These are phyloP conservation scores for Cercospora zeae-maydis DNA, from an alignment of 2,329 filamentous ascomycete species.

Conservation along the genomic window DNA sequence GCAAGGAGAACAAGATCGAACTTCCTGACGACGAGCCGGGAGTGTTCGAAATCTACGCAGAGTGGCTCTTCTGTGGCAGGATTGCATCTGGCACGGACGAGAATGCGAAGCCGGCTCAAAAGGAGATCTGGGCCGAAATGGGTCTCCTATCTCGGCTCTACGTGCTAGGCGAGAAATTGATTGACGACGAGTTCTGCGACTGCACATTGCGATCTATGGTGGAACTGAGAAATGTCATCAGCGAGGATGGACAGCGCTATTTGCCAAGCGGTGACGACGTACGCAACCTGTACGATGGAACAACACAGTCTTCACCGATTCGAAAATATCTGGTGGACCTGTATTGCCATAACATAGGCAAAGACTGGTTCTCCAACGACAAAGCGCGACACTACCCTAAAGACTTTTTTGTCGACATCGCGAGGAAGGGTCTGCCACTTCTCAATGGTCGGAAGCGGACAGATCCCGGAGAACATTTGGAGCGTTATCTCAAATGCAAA, in stretches of 20 bases:
- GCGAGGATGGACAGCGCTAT: background rate
- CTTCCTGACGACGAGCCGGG: constrained; percentile 4
- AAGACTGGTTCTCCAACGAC: background rate
- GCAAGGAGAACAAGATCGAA: background rate
- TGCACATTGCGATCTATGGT: background rate
- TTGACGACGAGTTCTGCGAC: constrained; percentile 4
- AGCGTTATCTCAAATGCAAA: background rate
- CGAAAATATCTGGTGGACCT: background rate
- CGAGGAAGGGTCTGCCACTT: too few relatives aligned
- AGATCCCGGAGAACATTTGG: background rate
- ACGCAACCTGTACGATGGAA: background rate
- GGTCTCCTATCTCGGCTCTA: background rate
- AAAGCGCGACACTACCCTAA: background rate
- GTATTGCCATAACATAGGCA: background rate
- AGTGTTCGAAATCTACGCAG: background rate
- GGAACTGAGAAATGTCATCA: background rate
- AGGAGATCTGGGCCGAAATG: background rate
- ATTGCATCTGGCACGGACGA: background rate
- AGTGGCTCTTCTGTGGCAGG: background rate
- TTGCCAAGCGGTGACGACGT: background rate
- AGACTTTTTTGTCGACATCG: background rate
- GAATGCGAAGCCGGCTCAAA: background rate
- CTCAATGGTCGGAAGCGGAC: too few relatives aligned
- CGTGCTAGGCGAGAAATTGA: constrained; percentile 7
- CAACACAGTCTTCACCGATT: background rate